Base-by-base conservation (phyloP, 805 yeast genomes). In the Pichia paraexigua region DNA sequence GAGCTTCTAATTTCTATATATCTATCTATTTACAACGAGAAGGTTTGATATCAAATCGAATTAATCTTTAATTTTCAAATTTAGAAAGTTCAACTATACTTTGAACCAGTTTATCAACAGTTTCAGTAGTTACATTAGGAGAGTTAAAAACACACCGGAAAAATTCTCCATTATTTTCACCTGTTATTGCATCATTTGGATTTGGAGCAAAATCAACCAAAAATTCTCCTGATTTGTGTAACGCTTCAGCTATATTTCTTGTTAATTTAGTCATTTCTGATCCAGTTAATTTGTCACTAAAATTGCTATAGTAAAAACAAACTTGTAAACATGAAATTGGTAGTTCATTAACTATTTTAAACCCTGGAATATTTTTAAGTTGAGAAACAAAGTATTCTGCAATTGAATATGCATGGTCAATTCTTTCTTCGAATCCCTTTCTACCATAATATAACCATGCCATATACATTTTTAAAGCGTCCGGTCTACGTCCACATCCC, bases 401-500 rank as follows among this genome's bases (percentile, higher is more conserved):
- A 47, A 85, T 74, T 20, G 70, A 74, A 61, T 72, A 84, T 0
- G 95, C 92, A 61, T 86, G 91, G 59, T 87, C 85, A 6, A 88
- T 76, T 42, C 95, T 71, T 45, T 71, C 63, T 32, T 69, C 80
- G 58, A 82, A 85, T 1, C 96, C 96, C 39, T 65, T 59, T 3
- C 70, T 66, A 3, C 96, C 96, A 60, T 83, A 88, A 71, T 84
- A 88, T 53, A 83, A 71, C 96, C 96, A 87, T 1, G 86, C 81
- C 63, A 88, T 64, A 64, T 84, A 87, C 60, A 88, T 73, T 67
- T 87, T 87, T 64, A 87, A 70, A 3, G 92, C 78, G 64, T 88
- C 96, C 0, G 94, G 81, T 50, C 96, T 75, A 58, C 96, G 78
- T 15, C 96, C 96, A 64, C 96, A 87, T 10, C 95, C 95, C 91